Base-by-base conservation (phyloP, 192 early-diverging fungal species). In the Thamnidium elegans region DNA sequence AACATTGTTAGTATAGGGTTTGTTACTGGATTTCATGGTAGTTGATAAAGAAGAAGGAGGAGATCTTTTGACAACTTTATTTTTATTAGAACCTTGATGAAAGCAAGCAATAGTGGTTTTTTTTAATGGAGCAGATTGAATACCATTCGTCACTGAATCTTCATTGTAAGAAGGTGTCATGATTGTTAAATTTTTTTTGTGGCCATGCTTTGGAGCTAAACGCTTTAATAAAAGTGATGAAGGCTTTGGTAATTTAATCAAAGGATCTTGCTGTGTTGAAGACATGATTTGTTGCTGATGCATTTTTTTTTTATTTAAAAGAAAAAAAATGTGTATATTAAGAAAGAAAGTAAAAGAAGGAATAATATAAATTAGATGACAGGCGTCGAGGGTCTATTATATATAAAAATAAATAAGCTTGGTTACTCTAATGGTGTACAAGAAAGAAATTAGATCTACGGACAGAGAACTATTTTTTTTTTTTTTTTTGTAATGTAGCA, bases 91-190 rank as follows among this genome's bases (percentile, higher is more conserved):
- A 65, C 73, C 48, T 30, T 17, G 44, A 15, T 61, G 6, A 21
- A 47, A 47, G 26, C 20, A 31, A 47, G 59, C 9, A 47, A 36
- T 63, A 14, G 54, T 31, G 5, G 17, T 31, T 7, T 19, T 19
- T 36, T 39, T 19, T n/a, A 79, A 39, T 17, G 78, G 78, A 31
- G 78, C 78, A 48, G 78, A 79, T 15, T 76, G 78, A 46, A 79
- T 79, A 9, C 63, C 69, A 19, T 17, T 4, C 11, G 39, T 10
- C 8, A 72, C 51, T 5, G 68, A 50, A 17, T 60, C 42, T 11
- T 75, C 72, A 9, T 73, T 75, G 19, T 79, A 79, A 14, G 78
- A 76, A 11, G 78, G 78, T 6, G 78, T 75, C 59, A 76, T 76
- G 46, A 79, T 79, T 1, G 74, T 79, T 36, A 79, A 30, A 0